Conservation (phyloP, 257 asterid species). For the Solanum tarijense region DNA sequence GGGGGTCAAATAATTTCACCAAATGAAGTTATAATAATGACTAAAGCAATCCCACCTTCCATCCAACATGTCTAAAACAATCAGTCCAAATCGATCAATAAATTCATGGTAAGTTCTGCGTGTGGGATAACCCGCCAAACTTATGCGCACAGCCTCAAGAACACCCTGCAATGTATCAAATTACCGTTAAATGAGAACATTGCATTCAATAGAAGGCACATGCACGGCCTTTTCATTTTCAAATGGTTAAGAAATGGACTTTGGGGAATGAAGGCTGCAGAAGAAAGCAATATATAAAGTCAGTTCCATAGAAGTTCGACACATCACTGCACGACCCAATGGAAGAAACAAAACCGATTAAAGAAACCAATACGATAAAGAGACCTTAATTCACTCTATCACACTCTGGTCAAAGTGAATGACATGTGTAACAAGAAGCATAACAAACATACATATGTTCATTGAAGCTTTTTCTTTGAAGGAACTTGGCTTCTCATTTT, state of each 20-base stretch:
- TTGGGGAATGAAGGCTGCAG: background rate
- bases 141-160: conserved; percentile 95
- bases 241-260: background rate
- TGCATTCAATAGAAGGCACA: background rate
- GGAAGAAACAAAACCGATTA: background rate
- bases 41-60: conserved; percentile 47
- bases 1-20: background rate
- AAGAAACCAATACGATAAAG: background rate
- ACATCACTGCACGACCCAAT: background rate
- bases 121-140: conserved; percentile 99
- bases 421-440: background rate
- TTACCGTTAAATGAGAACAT: background rate
- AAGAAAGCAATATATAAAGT: background rate
- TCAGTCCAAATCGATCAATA: conserved; percentile 87
- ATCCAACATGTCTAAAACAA: conserved; percentile 66
- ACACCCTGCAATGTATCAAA: conserved; percentile 69
- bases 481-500: background rate
- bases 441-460: background rate
- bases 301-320: background rate
- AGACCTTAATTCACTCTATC: background rate
- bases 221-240: background rate
- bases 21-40: background rate
- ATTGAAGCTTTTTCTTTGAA: background rate
- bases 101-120: conserved; percentile 92
- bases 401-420: background rate